Percentiles rank a stretch among this genome's conserved stretches.
These are phyloP conservation scores for Penicillium decumbens DNA, from an alignment of 2,329 filamentous ascomycete genomes.

Conservation along the genomic window DNA sequence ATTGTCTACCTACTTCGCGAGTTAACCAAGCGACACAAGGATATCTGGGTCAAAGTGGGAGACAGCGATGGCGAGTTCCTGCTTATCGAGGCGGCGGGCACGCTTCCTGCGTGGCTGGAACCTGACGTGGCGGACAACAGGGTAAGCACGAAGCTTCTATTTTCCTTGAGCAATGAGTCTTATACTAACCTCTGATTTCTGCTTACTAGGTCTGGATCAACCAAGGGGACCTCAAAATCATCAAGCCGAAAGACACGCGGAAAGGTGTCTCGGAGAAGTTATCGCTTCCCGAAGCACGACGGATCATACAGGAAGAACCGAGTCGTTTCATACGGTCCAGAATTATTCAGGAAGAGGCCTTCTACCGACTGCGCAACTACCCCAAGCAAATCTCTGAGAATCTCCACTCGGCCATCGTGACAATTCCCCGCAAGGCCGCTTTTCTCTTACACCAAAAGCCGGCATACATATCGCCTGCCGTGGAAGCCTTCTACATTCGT, in stretches of 20 bases:
- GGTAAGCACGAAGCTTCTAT: slow-evolving; percentile 33
- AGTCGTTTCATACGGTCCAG: slow-evolving; percentile 64
- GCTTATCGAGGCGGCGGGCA: slow-evolving; percentile 85
- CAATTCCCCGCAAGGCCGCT: slow-evolving; percentile 75
- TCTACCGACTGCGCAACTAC: slow-evolving; percentile 81
- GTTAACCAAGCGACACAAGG: slow-evolving; percentile 65
- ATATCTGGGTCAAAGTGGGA: slow-evolving; percentile 75
- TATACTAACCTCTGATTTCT: not conserved
- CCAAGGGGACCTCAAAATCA: slow-evolving; percentile 67
- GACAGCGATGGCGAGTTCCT: slow-evolving; percentile 95
- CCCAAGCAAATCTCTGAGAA: slow-evolving; percentile 69
- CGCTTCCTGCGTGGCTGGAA: slow-evolving; percentile 82
- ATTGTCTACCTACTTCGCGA: slow-evolving; percentile 85
- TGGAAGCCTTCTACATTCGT: slow-evolving; percentile 88
- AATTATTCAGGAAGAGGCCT: slow-evolving; percentile 79
- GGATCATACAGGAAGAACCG: slow-evolving; percentile 54
- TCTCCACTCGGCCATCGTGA: slow-evolving; percentile 69
- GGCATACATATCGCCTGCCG: slow-evolving; percentile 71
- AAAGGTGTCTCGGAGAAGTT: slow-evolving; percentile 46
- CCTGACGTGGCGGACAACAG: slow-evolving; percentile 84
- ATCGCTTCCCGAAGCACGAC: slow-evolving; percentile 60
- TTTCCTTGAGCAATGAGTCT: not conserved
- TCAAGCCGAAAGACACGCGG: slow-evolving; percentile 53
- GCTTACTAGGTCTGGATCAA: slow-evolving; percentile 71
- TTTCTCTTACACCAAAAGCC: slow-evolving; percentile 72